These are phyloP conservation scores for Pelagophyceae sp. DNA, from an alignment of 352 stramenopile genomes.

Conservation along the genomic window DNA sequence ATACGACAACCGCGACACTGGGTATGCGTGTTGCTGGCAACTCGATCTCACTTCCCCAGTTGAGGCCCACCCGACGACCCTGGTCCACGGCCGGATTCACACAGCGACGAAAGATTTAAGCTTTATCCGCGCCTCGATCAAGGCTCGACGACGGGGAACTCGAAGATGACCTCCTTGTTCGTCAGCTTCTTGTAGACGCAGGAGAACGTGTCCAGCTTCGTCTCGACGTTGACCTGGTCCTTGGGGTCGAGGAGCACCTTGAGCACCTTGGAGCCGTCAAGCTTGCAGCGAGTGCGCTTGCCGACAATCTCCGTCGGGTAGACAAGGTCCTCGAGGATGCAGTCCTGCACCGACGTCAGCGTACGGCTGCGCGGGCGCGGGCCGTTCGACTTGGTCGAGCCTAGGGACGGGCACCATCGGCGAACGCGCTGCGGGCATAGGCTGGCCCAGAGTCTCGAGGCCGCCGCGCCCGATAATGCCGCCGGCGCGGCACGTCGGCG, in stretches of 20 bases:
- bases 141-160: constrained; percentile 55
- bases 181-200: constrained; percentile 99
- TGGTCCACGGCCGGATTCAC: too few species aligned
- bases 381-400: constrained; percentile 81
- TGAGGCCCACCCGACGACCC: too few species aligned
- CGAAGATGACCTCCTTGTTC: constrained; percentile 99
- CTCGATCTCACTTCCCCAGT: too few species aligned
- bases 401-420: background rate
- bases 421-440: too few species aligned
- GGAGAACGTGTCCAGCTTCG: constrained; percentile 97
- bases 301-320: constrained; percentile 99
- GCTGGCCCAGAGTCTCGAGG: too few species aligned
- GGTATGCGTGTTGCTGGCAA: too few species aligned
- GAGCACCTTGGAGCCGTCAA: constrained; percentile 92
- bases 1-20: too few species aligned
- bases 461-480: too few species aligned
- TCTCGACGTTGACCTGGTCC: constrained; percentile 98
- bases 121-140: background rate
- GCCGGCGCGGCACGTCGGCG: too few species aligned
- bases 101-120: background rate
- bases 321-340: constrained; percentile 97
- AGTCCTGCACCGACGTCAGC: constrained; percentile 94
- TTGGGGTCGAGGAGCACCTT: constrained; percentile 97
- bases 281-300: constrained; percentile 93
- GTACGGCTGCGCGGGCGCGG: constrained; percentile 90